Conservation (phyloP, 2,329 filamentous ascomycete species). For the Penicillium sp. region DNA sequence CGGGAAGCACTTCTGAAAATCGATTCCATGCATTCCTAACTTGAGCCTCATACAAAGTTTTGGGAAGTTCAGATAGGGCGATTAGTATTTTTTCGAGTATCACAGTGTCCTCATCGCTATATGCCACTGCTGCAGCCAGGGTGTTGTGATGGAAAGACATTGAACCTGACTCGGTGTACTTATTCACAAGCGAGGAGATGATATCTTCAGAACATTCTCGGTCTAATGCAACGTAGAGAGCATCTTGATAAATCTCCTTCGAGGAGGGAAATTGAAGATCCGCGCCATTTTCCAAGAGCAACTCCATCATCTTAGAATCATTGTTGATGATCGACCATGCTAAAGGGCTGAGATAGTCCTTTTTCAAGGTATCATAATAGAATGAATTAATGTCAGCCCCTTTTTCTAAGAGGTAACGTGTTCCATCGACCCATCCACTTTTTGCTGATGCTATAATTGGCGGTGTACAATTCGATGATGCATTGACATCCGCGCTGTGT, state of each 20-base stretch:
- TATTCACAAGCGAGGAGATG: background rate
- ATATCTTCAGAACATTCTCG: accelerated
- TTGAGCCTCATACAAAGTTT: background rate
- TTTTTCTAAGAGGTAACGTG: background rate
- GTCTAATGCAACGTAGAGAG: background rate
- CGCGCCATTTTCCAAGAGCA: background rate
- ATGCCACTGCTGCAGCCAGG: background rate
- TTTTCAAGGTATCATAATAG: background rate
- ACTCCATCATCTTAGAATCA: background rate
- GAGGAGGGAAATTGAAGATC: background rate
- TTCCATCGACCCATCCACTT: background rate
- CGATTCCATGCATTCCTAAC: background rate
- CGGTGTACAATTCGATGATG: background rate
- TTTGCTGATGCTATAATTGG: background rate
- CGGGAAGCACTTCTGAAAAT: background rate
- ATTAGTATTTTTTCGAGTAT: background rate
- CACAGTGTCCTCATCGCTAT: background rate
- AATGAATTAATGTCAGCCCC: conserved; percentile 1
- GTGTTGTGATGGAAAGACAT: background rate
- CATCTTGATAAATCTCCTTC: background rate
- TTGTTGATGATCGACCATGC: background rate
- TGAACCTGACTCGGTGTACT: background rate
- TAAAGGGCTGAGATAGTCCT: background rate
- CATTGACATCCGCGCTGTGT: background rate
- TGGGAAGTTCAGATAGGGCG: background rate